Conservation (phyloP, 805 yeast genomes). For the Metschnikowia kunwiensis region DNA sequence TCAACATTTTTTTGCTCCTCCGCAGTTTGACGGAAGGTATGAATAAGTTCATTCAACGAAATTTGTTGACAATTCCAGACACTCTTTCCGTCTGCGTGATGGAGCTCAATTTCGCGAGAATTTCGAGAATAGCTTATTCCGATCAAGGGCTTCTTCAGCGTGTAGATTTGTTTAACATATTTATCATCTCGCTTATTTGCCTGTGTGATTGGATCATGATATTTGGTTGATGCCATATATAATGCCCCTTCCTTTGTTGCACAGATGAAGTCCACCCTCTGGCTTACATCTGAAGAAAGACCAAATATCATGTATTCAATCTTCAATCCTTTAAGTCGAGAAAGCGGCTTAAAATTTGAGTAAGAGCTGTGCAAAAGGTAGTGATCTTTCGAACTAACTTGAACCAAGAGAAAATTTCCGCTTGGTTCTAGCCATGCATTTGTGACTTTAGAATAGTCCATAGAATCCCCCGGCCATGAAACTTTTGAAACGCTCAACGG, state of each 20-base stretch:
- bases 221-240: constrained; percentile 26
- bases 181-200: constrained; percentile 38
- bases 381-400: constrained; percentile 24
- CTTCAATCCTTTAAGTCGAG: constrained; percentile 46
- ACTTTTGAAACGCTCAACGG: constrained; percentile 32
- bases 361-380: constrained; percentile 46
- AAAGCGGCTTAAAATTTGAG: constrained; percentile 39
- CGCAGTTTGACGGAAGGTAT: constrained; percentile 22
- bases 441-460: constrained; percentile 16
- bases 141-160: constrained; percentile 12
- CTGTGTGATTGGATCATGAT: constrained; percentile 26
- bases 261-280: constrained; percentile 32
- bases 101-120: constrained; percentile 23
- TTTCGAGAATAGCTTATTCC: constrained; percentile 20
- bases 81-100: no score
- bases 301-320: constrained; percentile 27
- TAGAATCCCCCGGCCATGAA: constrained; percentile 21
- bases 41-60: constrained; percentile 26
- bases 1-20: not conserved
- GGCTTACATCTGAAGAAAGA: constrained; percentile 4
- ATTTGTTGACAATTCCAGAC: constrained; percentile 38
- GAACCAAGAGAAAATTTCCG: constrained; percentile 35
- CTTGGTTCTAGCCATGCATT: constrained; percentile 38
- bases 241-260: constrained; percentile 30
- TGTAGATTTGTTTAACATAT: constrained; percentile 28